These are phyloP conservation scores for Camelina hispida DNA, from an alignment of 345 rosid genomes.

Conservation along the genomic window DNA sequence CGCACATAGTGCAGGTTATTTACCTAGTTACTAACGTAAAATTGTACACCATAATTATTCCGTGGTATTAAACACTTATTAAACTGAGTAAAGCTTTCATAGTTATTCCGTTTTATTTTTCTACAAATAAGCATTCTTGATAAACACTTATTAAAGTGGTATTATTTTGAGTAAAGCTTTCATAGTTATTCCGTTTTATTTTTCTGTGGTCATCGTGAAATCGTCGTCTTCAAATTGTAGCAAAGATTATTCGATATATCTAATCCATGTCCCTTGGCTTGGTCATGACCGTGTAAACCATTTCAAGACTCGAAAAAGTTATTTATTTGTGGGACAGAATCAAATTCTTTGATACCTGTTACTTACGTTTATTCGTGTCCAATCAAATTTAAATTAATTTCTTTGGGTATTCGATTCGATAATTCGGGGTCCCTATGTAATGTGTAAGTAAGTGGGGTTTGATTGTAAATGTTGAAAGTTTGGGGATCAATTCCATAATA, in stretches of 20 bases:
- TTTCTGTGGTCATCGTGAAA: too few relatives aligned
- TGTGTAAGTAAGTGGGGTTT: neutral
- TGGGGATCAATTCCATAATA: conserved; percentile 8
- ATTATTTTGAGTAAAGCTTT: too few relatives aligned
- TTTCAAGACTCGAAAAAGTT: neutral
- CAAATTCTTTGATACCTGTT: conserved; percentile 19
- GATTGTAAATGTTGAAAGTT: neutral
- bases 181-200: neutral
- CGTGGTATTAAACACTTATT: neutral
- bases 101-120: neutral
- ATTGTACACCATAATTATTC: neutral
- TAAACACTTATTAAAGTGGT: neutral
- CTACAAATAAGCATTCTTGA: too few relatives aligned
- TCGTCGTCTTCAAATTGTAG: neutral
- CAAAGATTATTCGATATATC: too few relatives aligned
- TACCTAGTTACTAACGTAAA: neutral
- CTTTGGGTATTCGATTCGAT: neutral
- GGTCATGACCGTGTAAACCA: neutral
- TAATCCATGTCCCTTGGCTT: neutral
- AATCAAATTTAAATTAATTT: conserved; percentile 3
- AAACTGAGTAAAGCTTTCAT: neutral
- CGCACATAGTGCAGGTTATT: too few relatives aligned
- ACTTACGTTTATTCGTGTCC: neutral
- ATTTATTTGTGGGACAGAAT: neutral
- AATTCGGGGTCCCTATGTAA: too few relatives aligned